phyloP scores from a whole-genome alignment of 768 basidiomycete genomes.

The Myochromella boudieri region DNA sequence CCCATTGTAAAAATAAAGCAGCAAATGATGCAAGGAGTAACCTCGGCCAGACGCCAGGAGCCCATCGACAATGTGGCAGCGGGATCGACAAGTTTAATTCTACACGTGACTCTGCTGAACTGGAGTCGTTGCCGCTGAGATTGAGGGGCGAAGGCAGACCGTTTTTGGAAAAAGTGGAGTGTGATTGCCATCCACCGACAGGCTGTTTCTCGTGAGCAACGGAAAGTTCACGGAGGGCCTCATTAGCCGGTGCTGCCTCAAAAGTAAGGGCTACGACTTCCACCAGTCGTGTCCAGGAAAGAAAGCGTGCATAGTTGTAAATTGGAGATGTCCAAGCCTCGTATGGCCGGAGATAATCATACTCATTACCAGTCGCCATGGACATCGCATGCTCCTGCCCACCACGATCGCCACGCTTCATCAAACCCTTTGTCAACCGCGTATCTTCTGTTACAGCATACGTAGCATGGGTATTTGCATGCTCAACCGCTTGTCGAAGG shows the following conservation, averaged over 20 bases:
- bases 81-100: no score
- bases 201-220: conserved; percentile 15
- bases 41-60: conserved; percentile 1
- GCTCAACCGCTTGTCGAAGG: conserved; percentile 25
- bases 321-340: conserved; percentile 16
- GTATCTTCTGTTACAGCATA: conserved; percentile 18
- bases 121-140: no score
- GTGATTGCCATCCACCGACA: conserved; percentile 16
- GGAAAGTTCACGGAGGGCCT: no score
- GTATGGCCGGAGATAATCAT: conserved; percentile 9
- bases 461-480: conserved; percentile 27
- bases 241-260: conserved; percentile 2
- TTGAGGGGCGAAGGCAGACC: no score
- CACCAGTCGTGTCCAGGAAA: conserved; percentile 17
- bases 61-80: conserved; percentile 1
- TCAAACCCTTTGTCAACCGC: no score
- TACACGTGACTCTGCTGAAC: no score
- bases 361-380: neutral
- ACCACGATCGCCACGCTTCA: no score
- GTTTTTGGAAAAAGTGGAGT: no score
- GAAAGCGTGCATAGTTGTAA: conserved; percentile 22
- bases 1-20: conserved; percentile 24
- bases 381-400: conserved; percentile 8
- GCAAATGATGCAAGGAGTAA: neutral
- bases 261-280: conserved; percentile 14